phyloP scores from a whole-genome alignment of 2,329 filamentous ascomycete genomes.

The Pseudogymnoascus sp. region DNA sequence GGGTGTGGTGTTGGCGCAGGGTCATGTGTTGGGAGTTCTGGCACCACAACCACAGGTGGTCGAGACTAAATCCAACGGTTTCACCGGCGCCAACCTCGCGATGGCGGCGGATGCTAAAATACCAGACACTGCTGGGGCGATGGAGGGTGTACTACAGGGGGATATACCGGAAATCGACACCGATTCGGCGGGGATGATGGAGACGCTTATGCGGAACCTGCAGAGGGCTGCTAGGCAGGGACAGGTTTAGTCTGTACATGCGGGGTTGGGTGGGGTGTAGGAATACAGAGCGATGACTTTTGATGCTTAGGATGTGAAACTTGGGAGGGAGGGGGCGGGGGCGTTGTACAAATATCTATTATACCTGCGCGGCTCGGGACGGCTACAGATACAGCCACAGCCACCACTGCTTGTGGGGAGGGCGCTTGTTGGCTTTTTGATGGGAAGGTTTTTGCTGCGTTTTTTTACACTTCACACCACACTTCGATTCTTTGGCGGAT shows the following conservation, averaged over 20 bases:
- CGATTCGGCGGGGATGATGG: not conserved
- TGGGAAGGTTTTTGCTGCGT: not conserved
- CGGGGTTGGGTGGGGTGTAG: not conserved
- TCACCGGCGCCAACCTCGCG: not conserved
- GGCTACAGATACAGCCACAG: not conserved
- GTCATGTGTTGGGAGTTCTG: not conserved
- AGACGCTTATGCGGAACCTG: conserved; percentile 4
- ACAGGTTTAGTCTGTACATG: conserved; percentile 2
- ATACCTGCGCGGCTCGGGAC: not conserved
- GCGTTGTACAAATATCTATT: conserved; percentile 1
- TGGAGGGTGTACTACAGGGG: not conserved
- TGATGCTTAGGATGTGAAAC: not conserved
- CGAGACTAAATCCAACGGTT: not conserved
- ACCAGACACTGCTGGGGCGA: not conserved
- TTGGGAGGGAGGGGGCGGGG: too few species aligned
- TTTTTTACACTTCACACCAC: too few species aligned
- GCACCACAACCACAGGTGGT: not conserved
- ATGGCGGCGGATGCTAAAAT: not conserved
- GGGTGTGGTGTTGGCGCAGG: not conserved
- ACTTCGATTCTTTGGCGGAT: not conserved
- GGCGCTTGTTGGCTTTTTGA: not conserved
- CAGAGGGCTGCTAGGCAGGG: not conserved
- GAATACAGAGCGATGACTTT: not conserved
- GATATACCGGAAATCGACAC: not conserved
- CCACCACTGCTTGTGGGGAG: not conserved